Evolutionary conservation across 2,329 filamentous ascomycete genomes (phyloP).

Genomic region (Colletotrichum sp.): DNA sequence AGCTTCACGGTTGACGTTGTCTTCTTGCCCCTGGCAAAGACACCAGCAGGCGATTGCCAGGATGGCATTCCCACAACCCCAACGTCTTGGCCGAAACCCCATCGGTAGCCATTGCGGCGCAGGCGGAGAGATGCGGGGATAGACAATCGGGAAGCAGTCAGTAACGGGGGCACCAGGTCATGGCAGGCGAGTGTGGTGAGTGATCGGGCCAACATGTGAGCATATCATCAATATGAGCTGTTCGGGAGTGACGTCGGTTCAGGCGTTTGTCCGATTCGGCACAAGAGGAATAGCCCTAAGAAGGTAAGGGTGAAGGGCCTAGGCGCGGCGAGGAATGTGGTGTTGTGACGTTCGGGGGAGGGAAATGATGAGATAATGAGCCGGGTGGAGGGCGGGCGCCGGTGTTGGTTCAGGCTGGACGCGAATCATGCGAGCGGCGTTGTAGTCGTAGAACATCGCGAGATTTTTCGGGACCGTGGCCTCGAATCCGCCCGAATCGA

Average conservation of each 20-base stretch:
- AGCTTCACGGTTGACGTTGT: slow-evolving; percentile 58
- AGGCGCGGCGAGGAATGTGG: neutral
- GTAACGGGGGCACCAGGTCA: slow-evolving; percentile 3
- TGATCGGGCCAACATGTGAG: slow-evolving; percentile 20
- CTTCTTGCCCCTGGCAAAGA: slow-evolving; percentile 53
- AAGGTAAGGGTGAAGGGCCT: neutral
- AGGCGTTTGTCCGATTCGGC: neutral
- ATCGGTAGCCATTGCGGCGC: neutral
- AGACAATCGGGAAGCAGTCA: neutral
- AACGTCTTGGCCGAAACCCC: neutral
- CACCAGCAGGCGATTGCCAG: neutral
- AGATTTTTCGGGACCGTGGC: slow-evolving; percentile 19
- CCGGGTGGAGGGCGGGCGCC: neutral
- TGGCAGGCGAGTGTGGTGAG: slow-evolving; percentile 16
- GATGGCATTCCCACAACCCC: neutral
- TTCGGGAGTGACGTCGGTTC: neutral
- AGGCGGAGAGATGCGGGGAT: slow-evolving; percentile 6
- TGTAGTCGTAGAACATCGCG: slow-evolving; percentile 7
- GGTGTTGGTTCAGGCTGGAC: neutral
- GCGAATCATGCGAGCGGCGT: slow-evolving; percentile 12
- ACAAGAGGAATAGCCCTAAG: neutral
- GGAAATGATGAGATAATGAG: slow-evolving; percentile 2
- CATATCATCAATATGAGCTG: slow-evolving; percentile 20
- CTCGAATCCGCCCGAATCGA: slow-evolving; percentile 14
- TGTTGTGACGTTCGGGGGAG: neutral